These are phyloP conservation scores for Amesomyces nigricolor DNA, from an alignment of 2,329 filamentous ascomycete species.

Conservation along the genomic window DNA sequence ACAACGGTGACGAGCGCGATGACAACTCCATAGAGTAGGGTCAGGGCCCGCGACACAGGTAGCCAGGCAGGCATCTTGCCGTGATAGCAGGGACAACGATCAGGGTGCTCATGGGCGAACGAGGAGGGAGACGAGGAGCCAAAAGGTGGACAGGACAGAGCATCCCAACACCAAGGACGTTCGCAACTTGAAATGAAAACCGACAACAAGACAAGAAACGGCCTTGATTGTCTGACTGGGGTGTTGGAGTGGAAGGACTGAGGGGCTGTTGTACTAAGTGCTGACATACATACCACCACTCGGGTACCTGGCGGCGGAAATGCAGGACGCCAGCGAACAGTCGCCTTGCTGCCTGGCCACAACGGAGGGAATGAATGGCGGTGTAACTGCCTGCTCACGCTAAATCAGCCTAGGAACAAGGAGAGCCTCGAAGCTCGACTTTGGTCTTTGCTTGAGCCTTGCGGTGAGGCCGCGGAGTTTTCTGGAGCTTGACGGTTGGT, in stretches of 20 bases:
- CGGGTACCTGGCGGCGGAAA: background rate
- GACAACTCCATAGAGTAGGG: conserved; percentile 14
- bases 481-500: too few species aligned
- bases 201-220: background rate
- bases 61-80: conserved; percentile 6
- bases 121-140: background rate
- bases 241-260: background rate
- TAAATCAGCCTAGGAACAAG: background rate
- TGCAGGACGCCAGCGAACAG: conserved; percentile 12
- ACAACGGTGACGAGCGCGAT: conserved; percentile 7
- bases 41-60: background rate
- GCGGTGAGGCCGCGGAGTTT: too few species aligned
- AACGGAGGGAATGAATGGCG: conserved; percentile 17
- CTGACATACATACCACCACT: conserved; percentile 22
- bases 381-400: conserved; percentile 6
- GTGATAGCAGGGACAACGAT: background rate
- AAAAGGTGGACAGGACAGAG: background rate
- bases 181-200: too few species aligned
- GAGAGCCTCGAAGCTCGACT: background rate
- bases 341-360: conserved; percentile 18
- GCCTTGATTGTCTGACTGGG: background rate
- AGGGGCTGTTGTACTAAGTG: conserved; percentile 1
- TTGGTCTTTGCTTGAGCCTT: too few species aligned
- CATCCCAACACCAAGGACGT: too few species aligned
- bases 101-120: background rate